Evolutionary conservation across 2,329 filamentous ascomycete genomes (phyloP), one percentile per base, ranked within the genome.

Genomic region (Neofusicoccum umdonicola): DNA sequence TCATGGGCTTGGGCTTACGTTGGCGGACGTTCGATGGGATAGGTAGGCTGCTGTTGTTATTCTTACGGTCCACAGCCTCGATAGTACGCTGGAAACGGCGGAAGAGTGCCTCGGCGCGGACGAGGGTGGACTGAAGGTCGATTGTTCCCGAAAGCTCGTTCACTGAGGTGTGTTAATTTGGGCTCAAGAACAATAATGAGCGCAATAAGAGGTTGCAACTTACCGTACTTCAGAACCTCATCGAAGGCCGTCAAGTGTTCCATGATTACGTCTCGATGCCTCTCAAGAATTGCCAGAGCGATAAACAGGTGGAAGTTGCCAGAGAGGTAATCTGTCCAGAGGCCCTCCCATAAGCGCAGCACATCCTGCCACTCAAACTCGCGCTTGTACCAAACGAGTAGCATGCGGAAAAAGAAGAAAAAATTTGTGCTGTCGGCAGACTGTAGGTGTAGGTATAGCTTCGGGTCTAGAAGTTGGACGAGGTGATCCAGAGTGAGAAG

Each of bases 331-430:
- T 99, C 95, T 1, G 95, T 98, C 95, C 96, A 99, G 2, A 98
- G 80, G 0, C 86, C 84, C 77, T 99, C 95, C 95, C 95, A 99
- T 3, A 99, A 81, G 17, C 91, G 86, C 39, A 98, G 81, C 11
- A 97, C 87, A 72, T 98, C 93, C 54, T 85, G 77, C 92, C 94
- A 99, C 69, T 88, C 85, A 71, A 99, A 99, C 78, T 99, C 95
- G 54, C 95, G 90, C 82, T 99, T 99, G 78, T 95, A 99, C 95
- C 95, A 99, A 9, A 99, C 95, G 1, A 99, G 84, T 39, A 99
- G 84, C 95, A 98, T 98, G 66, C 95, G 91, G 86, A 98, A 99
- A 83, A 99, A 98, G 82, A 99, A 99, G 80, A 99, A 99, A 79
- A 99, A 99, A 77, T 99, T 99, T 27, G 95, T 99, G 72, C 91